Evolutionary conservation across 495 filamentous ascomycete genomes (phyloP).

Genomic region (Elasticomyces elasticus): DNA sequence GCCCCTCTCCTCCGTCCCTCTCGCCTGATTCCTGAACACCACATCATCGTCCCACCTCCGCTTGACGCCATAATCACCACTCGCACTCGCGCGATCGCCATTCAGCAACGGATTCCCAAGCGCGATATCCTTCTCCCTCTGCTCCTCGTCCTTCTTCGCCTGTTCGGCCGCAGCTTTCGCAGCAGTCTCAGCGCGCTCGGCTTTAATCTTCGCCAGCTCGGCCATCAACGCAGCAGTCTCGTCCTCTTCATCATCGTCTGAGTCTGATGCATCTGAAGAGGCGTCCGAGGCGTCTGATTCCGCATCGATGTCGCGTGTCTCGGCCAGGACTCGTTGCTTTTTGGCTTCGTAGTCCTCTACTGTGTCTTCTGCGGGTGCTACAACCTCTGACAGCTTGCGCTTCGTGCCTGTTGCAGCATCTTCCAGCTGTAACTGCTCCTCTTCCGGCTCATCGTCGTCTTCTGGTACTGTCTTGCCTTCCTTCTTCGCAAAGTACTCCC

Average conservation of each 20-base stretch:
- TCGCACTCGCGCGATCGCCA: conserved; percentile 49
- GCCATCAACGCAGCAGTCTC: conserved; percentile 83
- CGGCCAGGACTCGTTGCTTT: conserved; percentile 75
- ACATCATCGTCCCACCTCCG: conserved; percentile 97
- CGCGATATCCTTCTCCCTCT: conserved; percentile 79
- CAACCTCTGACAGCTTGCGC: conserved; percentile 49
- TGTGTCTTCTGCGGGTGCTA: conserved; percentile 11
- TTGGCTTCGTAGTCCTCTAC: conserved; percentile 71
- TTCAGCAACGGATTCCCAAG: conserved; percentile 88
- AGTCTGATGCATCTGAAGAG: conserved; percentile 11
- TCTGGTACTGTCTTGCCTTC: conserved; percentile 45
- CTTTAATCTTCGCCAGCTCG: conserved; percentile 90
- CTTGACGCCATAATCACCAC: conserved; percentile 53
- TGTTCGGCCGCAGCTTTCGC: conserved; percentile 67
- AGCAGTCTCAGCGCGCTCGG: conserved; percentile 73
- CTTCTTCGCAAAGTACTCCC: conserved; percentile 75
- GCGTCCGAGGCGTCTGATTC: conserved; percentile 47
- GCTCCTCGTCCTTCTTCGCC: conserved; percentile 65
- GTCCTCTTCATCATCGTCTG: conserved; percentile 70
- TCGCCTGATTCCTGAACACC: conserved; percentile 98
- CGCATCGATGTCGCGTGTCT: conserved; percentile 81
- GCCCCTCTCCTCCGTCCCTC: conserved; percentile 81
- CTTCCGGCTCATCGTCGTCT: conserved; percentile 18
- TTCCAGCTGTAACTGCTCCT: conserved; percentile 7
- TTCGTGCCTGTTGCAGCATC: conserved; percentile 40